Base-by-base conservation (phyloP, 768 basidiomycete genomes). In the Chlorophyllum brunneum region DNA sequence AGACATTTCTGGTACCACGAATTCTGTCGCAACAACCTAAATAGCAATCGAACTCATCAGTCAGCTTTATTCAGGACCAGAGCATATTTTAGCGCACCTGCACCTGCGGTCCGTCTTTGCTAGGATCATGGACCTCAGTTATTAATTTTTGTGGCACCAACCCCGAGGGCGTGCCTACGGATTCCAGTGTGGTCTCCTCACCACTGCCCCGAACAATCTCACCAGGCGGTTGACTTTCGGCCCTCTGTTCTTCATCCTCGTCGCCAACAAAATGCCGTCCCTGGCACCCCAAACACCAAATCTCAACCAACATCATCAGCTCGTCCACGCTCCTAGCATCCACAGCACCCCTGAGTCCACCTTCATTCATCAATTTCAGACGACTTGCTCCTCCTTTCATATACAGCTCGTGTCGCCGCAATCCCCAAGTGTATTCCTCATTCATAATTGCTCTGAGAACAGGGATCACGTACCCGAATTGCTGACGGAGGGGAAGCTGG, bases 391-490 rank as follows among this genome's bases (percentile, higher is more conserved):
- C 85, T 9, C 86, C 85, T 48, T 68, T 74, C 62, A 90, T 75
- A 57, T 84, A 90, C 0, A 63, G 64, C 5, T 69, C 67, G 56
- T 88, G 82, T 20, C 72, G 72, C 23, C 58, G 58, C 50, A 56
- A 60, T 2, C 80, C 78, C 1, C 89, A 88, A 1, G 50, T 55
- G 61, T 86, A 90, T 27, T 62, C 58, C 27, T 77, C 77, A 29
- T 74, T 75, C 29, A 91, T 63, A 27, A 89, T 77, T 1, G 81
- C 83, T 22, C 60, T 65, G 37, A 92, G 67, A 11, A 89, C 71
- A 1, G 81, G 81, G 55, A 84, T 88, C 23, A 78, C 72, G 59
- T 87, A 88, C 9, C 69, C 75, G 50, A 92, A 79, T 57, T 91
- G 86, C 33, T 78, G 66, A 16, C 70, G 70, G 5, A 87, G 72